phyloP scores from a whole-genome alignment of 352 stramenopile genomes.

The Phytophthora foliorum region DNA sequence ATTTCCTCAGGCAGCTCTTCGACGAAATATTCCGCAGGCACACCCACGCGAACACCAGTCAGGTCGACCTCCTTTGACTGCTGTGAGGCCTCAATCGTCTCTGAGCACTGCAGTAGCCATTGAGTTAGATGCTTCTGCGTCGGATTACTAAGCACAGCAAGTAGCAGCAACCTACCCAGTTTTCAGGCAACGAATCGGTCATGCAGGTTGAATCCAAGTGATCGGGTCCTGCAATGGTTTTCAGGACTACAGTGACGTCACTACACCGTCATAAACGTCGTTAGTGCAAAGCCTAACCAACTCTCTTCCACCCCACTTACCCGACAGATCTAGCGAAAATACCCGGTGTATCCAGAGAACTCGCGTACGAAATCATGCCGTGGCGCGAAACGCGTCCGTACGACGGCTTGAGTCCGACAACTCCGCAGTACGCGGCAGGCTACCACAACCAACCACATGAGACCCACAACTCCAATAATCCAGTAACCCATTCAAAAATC shows the following conservation, averaged over 20 bases:
- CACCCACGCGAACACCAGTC: conserved; percentile 89
- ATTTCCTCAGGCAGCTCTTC: conserved; percentile 91
- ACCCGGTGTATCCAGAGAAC: conserved; percentile 96
- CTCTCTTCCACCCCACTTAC: conserved; percentile 35
- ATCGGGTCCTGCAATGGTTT: conserved; percentile 85
- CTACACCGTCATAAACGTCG: conserved; percentile 35
- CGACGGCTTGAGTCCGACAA: conserved; percentile 97
- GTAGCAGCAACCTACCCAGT: conserved; percentile 61
- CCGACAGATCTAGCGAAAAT: conserved; percentile 91
- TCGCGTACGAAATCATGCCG: conserved; percentile 97
- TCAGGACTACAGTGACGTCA: conserved; percentile 82
- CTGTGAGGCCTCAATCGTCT: conserved; percentile 41
- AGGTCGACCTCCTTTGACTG: conserved; percentile 51
- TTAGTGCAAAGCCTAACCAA: neutral
- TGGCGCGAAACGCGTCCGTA: conserved; percentile 98
- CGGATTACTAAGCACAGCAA: neutral
- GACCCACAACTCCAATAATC: neutral
- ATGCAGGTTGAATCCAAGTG: conserved; percentile 88
- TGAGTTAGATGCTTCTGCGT: neutral
- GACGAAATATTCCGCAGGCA: conserved; percentile 96
- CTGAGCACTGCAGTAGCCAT: conserved; percentile 40
- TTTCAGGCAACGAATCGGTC: conserved; percentile 43
- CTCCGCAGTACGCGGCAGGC: conserved; percentile 95
- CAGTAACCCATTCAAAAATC: neutral
- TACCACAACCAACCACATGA: conserved; percentile 23